Conservation (phyloP, 2,329 filamentous ascomycete genomes). For the Aspergillus fructus region DNA sequence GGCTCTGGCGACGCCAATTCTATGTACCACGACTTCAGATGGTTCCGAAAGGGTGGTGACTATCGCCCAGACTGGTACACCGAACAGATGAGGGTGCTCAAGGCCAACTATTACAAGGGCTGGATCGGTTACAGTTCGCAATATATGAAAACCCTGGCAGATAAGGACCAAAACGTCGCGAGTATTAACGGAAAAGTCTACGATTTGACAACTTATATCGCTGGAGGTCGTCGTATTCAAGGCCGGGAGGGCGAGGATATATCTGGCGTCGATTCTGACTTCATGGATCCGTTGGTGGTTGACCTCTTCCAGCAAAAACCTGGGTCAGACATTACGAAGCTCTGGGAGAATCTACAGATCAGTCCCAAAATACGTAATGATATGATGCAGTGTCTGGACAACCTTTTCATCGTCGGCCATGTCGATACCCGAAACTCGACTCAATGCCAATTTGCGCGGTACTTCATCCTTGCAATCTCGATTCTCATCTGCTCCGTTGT, state of each 20-base stretch:
- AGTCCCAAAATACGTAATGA: slow-evolving; percentile 56
- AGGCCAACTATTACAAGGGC: slow-evolving; percentile 79
- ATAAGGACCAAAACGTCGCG: slow-evolving; percentile 66
- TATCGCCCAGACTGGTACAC: slow-evolving; percentile 87
- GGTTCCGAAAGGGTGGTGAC: slow-evolving; percentile 70
- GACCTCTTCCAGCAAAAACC: slow-evolving; percentile 73
- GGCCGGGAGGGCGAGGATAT: slow-evolving; percentile 56
- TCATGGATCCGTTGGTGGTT: slow-evolving; percentile 76
- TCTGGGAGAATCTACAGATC: slow-evolving; percentile 72
- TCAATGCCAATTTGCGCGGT: slow-evolving; percentile 82
- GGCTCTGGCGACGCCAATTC: slow-evolving; percentile 69
- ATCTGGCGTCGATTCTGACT: slow-evolving; percentile 61
- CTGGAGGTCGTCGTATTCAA: slow-evolving; percentile 68
- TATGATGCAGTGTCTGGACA: slow-evolving; percentile 84
- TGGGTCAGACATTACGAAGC: slow-evolving; percentile 78
- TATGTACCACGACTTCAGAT: slow-evolving; percentile 90
- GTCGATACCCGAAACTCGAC: slow-evolving; percentile 86
- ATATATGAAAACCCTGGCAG: slow-evolving; percentile 70
- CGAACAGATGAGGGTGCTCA: slow-evolving; percentile 79
- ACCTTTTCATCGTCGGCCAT: slow-evolving; percentile 90
- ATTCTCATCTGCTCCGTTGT: slow-evolving; percentile 78
- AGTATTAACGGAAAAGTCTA: slow-evolving; percentile 80
- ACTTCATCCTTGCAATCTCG: slow-evolving; percentile 84
- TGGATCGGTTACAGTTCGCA: slow-evolving; percentile 77
- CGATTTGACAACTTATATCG: slow-evolving; percentile 80